phyloP scores from a whole-genome alignment of 768 basidiomycete species.

The Mycena galericulata region DNA sequence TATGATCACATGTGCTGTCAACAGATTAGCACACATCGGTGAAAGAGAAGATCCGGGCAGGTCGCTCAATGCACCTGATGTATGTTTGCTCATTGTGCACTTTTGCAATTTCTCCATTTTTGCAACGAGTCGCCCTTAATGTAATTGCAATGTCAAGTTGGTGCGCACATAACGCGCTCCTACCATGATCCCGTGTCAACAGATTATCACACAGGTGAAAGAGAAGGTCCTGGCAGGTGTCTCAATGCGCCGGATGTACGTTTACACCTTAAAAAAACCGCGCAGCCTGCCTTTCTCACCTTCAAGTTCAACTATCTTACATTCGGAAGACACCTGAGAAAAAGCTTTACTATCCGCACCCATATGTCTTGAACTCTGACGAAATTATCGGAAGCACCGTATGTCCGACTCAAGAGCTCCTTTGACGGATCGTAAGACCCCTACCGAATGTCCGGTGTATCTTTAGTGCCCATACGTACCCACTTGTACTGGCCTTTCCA shows the following conservation, averaged over 20 bases:
- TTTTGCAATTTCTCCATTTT: slow-evolving; percentile 11
- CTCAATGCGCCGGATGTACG: slow-evolving; percentile 11
- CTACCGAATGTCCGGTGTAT: too few species aligned
- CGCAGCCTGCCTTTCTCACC: too few species aligned
- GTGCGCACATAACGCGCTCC: slow-evolving; percentile 10
- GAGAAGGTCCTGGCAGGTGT: slow-evolving; percentile 13
- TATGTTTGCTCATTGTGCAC: slow-evolving; percentile 13
- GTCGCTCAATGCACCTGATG: slow-evolving; percentile 5
- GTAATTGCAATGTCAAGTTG: slow-evolving; percentile 11
- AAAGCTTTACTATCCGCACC: too few species aligned
- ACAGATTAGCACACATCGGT: slow-evolving; percentile 1
- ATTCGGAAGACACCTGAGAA: too few species aligned
- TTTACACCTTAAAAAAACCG: too few species aligned
- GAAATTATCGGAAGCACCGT: too few species aligned
- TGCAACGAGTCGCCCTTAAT: neutral
- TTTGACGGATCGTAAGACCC: too few species aligned
- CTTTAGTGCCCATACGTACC: too few species aligned
- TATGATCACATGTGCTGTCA: slow-evolving; percentile 16
- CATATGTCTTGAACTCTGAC: too few species aligned
- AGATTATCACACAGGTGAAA: slow-evolving; percentile 13
- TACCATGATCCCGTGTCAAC: slow-evolving; percentile 13
- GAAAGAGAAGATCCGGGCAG: slow-evolving; percentile 6
- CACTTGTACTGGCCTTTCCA: too few species aligned
- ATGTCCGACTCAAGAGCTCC: too few species aligned
- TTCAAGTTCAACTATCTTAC: too few species aligned